These are phyloP conservation scores for Canavalia gladiata DNA, from an alignment of 306 rosid genomes.

Conservation along the genomic window DNA sequence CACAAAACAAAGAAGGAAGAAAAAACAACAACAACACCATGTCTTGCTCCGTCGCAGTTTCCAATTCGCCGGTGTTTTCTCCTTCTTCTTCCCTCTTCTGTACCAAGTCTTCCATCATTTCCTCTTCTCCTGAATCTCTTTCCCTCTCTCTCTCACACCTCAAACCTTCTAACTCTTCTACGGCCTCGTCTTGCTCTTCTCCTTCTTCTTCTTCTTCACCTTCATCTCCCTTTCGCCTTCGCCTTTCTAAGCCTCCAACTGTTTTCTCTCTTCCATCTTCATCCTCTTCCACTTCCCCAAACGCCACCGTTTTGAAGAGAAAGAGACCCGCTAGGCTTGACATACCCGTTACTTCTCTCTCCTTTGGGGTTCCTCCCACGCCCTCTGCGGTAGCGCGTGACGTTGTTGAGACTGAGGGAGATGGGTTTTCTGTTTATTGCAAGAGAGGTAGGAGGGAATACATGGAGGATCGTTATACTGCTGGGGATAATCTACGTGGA, in stretches of 20 bases:
- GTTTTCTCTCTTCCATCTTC: conserved; percentile 64
- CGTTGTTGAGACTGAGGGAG: conserved; percentile 64
- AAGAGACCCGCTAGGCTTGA: conserved; percentile 83
- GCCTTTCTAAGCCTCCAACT: conserved; percentile 65
- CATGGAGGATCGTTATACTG: conserved; percentile 93
- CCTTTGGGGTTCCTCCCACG: conserved; percentile 56
- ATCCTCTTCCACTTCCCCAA: conserved; percentile 55
- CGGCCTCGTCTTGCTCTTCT: conserved; percentile 57
- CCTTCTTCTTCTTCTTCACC: conserved; percentile 70
- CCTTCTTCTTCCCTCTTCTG: conserved; percentile 74
- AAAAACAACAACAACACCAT: conserved; percentile 26
- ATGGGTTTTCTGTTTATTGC: conserved; percentile 76
- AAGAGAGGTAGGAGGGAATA: conserved; percentile 92
- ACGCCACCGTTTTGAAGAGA: conserved; percentile 77
- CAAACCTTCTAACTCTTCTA: conserved; percentile 45
- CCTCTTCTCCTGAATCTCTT: conserved; percentile 64
- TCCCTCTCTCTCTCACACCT: conserved; percentile 60
- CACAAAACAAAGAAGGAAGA: not conserved
- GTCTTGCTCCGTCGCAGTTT: conserved; percentile 84
- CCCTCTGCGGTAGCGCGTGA: conserved; percentile 68
- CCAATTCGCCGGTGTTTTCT: conserved; percentile 85
- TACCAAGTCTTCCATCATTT: conserved; percentile 56
- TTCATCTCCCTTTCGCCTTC: conserved; percentile 81
- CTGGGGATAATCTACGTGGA: conserved; percentile 70
- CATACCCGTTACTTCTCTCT: conserved; percentile 69